A percentile compares a stretch with the other conserved stretches of the same genome.
phyloP scores from a whole-genome alignment of 768 basidiomycete genomes.

The Xerocomellus intermedius region DNA sequence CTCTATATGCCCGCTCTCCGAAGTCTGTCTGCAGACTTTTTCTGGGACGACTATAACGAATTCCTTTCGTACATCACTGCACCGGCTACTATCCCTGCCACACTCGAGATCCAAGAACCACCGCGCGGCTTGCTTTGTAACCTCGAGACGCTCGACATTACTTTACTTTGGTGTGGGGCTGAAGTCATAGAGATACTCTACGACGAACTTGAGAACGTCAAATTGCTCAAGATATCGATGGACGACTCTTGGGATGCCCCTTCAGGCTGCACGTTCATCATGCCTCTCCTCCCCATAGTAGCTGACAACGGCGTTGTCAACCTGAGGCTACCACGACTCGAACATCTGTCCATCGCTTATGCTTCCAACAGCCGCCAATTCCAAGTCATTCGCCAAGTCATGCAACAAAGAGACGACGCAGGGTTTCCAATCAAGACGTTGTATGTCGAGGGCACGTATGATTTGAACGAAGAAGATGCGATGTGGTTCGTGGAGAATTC shows the following conservation, averaged over 20 bases:
- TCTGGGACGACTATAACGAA: conserved; percentile 38
- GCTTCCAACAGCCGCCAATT: conserved; percentile 32
- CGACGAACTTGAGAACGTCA: conserved; percentile 44
- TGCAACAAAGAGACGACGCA: conserved; percentile 38
- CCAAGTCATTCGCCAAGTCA: conserved; percentile 39
- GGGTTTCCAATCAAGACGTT: conserved; percentile 34
- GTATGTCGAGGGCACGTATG: background rate
- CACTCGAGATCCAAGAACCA: conserved; percentile 37
- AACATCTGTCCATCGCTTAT: conserved; percentile 44
- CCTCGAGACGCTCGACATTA: conserved; percentile 46
- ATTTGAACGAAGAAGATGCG: background rate
- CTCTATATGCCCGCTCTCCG: too few species aligned
- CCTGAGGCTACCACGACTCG: conserved; percentile 47
- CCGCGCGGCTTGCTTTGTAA: conserved; percentile 38
- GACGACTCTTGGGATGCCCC: conserved; percentile 20
- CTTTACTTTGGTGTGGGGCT: too few species aligned
- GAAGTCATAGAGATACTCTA: conserved; percentile 38
- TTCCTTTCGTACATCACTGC: conserved; percentile 41
- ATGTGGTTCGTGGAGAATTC: background rate
- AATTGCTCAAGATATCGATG: conserved; percentile 40
- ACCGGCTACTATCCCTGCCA: conserved; percentile 16
- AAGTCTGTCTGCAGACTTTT: too few species aligned
- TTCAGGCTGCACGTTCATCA: conserved; percentile 17
- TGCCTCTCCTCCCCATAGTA: background rate
- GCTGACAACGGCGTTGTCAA: background rate